Evolutionary conservation across 2,329 filamentous ascomycete species (phyloP), one percentile per base, ranked within the genome.

Genomic region (Colletotrichum sp.): DNA sequence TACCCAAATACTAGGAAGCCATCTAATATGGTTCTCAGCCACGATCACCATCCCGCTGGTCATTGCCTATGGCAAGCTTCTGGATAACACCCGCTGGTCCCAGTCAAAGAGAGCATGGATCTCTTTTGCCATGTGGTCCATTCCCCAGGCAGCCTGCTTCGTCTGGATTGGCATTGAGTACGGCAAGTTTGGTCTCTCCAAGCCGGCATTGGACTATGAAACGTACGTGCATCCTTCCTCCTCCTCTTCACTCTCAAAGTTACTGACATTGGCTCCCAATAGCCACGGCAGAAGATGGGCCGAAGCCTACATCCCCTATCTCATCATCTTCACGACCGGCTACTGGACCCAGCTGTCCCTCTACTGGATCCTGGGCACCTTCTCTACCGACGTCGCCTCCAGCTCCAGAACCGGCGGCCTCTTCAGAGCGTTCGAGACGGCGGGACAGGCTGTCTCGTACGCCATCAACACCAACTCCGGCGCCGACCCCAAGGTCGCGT

Each of bases 301-400:
- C 13, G 72, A 75, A 24, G 72, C 72, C 12, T 75, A 75, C 30
- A 12, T 75, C 3, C 72, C 72, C 4, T 75, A 75, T 2, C 72
- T 75, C 3, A 36, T 75, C 62, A 75, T 62, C 26, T 75, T 75
- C 21, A 26, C 60, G 13, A 75, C 72, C 13, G 62, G 62, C 8
- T 75, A 75, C 68, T 72, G 60, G 72, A 66, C 60, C 3, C 72
- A 72, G 52, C 21, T 75, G 52, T 75, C 72, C 0, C 83, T 85
- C 7, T 85, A 85, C 78, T 85, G 84, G 84, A 83, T 85, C 24
- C 78, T 85, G 16, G 83, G 82, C 34, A 83, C 81, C 5, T 83
- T 85, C 26, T 82, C 83, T 4, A 82, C 81, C 0, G 83, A 85
- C 26, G 80, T 84, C 2, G 81, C 82, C 52, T 78, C 80, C 7